Evolutionary conservation across 2,329 filamentous ascomycete species (phyloP).

Genomic region (Cercospora sesami): DNA sequence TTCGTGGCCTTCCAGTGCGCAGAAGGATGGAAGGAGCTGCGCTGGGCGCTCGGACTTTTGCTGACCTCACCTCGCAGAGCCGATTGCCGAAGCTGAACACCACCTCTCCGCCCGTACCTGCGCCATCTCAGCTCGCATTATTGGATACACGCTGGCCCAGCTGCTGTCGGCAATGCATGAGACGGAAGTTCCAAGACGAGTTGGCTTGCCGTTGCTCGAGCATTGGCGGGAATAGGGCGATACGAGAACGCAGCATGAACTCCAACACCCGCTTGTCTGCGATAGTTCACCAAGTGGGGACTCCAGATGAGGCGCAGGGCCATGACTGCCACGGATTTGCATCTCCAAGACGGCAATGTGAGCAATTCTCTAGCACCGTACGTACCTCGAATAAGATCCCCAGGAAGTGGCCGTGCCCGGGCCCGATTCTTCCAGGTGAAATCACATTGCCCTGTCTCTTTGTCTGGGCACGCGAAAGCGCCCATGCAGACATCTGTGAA

Average conservation of each 20-base stretch:
- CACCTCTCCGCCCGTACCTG: background rate
- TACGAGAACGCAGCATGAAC: background rate
- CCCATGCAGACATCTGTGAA: background rate
- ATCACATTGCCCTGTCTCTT: background rate
- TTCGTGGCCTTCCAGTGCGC: background rate
- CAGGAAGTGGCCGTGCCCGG: background rate
- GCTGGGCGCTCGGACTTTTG: background rate
- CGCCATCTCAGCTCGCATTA: background rate
- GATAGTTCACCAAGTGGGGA: background rate
- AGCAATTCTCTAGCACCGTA: background rate
- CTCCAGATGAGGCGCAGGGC: background rate
- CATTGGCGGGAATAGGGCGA: background rate
- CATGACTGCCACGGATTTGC: background rate
- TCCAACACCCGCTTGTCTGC: background rate
- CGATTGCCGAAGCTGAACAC: background rate
- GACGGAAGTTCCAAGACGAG: background rate
- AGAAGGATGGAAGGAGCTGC: background rate
- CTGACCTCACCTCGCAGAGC: constrained; percentile 5
- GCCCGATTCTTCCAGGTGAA: background rate
- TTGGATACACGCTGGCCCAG: background rate
- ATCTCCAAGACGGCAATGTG: background rate
- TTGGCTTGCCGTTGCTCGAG: background rate
- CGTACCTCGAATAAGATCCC: background rate
- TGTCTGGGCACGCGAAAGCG: background rate
- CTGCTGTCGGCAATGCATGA: constrained; percentile 1